Base-by-base conservation (phyloP, 1,284 basidiomycete genomes). In the Marasmius fiardii region DNA sequence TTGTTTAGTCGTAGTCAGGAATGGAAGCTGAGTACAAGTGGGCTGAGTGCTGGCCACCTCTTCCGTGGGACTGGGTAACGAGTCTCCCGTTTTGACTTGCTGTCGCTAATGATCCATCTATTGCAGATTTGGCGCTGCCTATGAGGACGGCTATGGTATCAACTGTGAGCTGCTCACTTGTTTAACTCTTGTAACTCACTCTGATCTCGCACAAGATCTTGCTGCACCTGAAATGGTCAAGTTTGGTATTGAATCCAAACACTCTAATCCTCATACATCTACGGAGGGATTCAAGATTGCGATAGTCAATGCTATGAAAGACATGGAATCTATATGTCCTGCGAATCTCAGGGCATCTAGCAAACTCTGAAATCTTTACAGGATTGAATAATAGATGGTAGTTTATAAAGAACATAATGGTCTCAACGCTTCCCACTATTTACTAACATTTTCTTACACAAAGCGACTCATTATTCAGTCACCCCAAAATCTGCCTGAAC, bases 211-310 rank as follows among this genome's bases (percentile, higher is more conserved):
- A 11, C 31, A 60, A 95, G 93, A 98, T 71, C 81, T 98, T 59
- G 85, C 91, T 56, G 93, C 88, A 16, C 82, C 87, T 14, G 75
- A 88, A 53, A 75, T 88, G 60, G 82, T 98, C 72, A 97, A 95
- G 73, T 96, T 98, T 73, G 96, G 96, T 2, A 88, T 98, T 67
- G 95, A 98, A 73, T 92, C 89, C 54, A 98, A 98, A 71, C 74
- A 80, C 61, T 89, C 89, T 7, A 85, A 79, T 63, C 67, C 78
- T 5, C 68, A 74, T 34, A 95, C 93, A 24, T 91, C 90, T 26
- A 95, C 94, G 10, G 74, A 78, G 10, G 57, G 61, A 24, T 92
- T 97, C 70, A 86, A 90, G 65, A 65, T 77, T 57, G 81, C 83
- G 47, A 71, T 98, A 51, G 72, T 75, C n/a, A 76, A 83, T 56